Base-by-base conservation (phyloP, 1,284 basidiomycete species). In the Tilletia setariae region DNA sequence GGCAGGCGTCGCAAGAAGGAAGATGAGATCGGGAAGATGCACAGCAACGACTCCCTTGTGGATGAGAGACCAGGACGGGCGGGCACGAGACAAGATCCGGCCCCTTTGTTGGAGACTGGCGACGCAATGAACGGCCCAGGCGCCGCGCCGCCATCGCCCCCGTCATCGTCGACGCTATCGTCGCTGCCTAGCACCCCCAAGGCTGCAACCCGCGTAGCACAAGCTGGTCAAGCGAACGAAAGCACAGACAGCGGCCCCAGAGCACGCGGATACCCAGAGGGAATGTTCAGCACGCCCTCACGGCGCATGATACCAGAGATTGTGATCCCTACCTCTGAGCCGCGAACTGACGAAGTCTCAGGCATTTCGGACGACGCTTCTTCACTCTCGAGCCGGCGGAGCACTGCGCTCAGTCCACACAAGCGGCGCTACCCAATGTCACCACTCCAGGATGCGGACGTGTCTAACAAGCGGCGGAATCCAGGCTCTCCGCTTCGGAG, bases 281-380 rank as follows among this genome's bases (percentile, higher is more conserved):
- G 56, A 28, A 61, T 61, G 56, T 61, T 61, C 56, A 61, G 56
- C 28, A 61, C 56, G 15, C 56, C 56, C 28, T 35, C 56, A 11
- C 56, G 56, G 28, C 28, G 28, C 28, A 30, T 61, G 25, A 30
- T 61, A 15, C 56, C 56, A 13, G 56, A 32, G 16, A 40, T 61
- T n/a, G 56, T 61, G 30, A 61, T 61, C 28, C 56, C 56, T 11
- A 32, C 56, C 13, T 61, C 56, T 2, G 56, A 61, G 32, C 56
- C 56, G 2, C 56, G 56, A 9, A 15, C 25, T 8, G 56, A 61
- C 56, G 56, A 61, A 40, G 32, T 61, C 4, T 61, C 56, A 6
- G 56, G 56, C 56, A 40, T 61, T n/a, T 61, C 56, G 19, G 56
- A 61, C 28, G 53, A 30, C 28, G 32, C 56, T 19, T 49, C 46